Evolutionary conservation across 164 flowering plant species (phyloP), one percentile per base, ranked within the genome.

Genomic region (Warburgia ugandensis): DNA sequence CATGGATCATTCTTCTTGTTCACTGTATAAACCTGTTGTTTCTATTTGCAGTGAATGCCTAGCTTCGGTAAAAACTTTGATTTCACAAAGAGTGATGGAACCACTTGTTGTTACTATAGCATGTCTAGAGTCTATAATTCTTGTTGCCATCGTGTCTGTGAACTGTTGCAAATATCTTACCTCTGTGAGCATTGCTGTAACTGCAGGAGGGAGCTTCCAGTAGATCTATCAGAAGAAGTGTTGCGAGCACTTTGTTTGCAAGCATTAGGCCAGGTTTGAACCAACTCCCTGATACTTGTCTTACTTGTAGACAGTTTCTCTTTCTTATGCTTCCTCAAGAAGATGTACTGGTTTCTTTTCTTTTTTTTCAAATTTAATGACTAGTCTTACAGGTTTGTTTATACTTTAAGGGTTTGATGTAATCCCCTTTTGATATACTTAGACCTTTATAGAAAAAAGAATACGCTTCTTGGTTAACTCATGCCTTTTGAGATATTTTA

Each of bases 211-310:
- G 68, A 66, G 60, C 80, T 92, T 43, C 99, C 99, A 20, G 81
- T 86, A 3, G 99, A 92, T 70, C 72, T 92, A 39, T 66, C 78
- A 17, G 99, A 83, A 73, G 94, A 84, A 67, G 81, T 73, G 60
- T 68, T 92, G 42, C 71, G 81, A 65, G 99, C 96, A 19, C 83
- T 88, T 64, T 80, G 85, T 62, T 73, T 81, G 54, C 96, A 92
- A 71, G 99, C 96, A 43, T 48, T 92, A 27, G 99, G 96, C 50
- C 94, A 85, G 95, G 99, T 92, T 77, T 29, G 59, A n/a, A n/a
- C n/a, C n/a, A n/a, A n/a, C n/a, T n/a, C n/a, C n/a, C n/a, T n/a
- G n/a, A n/a, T n/a, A 12, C 28, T 17, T 12, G 23, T 27, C 6
- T 16, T 39, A 6, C 43, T 39, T 39, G 6, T 4, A 31, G 4